phyloP scores from a whole-genome alignment of 345 rosid species.

The Noccaea caerulescens region DNA sequence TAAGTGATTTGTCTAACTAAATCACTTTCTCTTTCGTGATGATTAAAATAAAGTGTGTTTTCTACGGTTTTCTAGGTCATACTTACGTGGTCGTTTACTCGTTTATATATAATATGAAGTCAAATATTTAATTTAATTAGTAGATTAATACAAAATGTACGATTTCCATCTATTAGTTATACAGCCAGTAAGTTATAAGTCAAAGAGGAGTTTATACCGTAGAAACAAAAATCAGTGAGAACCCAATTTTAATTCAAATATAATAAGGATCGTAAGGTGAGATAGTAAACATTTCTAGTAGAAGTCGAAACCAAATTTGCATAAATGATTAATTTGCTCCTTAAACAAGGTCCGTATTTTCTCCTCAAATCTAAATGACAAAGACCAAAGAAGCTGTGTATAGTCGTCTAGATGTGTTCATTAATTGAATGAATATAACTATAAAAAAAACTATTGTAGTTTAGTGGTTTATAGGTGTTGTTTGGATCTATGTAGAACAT shows the following conservation, averaged over 20 bases:
- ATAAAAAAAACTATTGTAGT: neutral
- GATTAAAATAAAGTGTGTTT: slow-evolving; percentile 22
- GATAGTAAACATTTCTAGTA: neutral
- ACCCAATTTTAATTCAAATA: slow-evolving; percentile 9
- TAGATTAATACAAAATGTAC: slow-evolving; percentile 2
- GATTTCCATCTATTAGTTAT: slow-evolving; percentile 18
- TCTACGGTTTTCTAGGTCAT: slow-evolving; percentile 22
- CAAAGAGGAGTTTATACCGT: slow-evolving; percentile 11
- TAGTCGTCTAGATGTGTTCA: neutral
- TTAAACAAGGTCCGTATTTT: slow-evolving; percentile 1
- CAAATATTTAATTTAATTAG: slow-evolving; percentile 17
- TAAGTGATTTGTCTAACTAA: slow-evolving; percentile 18
- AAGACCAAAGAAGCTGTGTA: neutral
- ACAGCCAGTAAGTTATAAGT: slow-evolving; percentile 20
- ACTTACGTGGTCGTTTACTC: slow-evolving; percentile 13
- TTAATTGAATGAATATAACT: neutral
- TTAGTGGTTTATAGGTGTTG: neutral
- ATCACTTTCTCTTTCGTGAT: slow-evolving; percentile 17
- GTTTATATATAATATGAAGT: slow-evolving; percentile 28
- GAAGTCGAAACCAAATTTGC: neutral
- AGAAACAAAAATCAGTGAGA: neutral
- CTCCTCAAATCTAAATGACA: neutral
- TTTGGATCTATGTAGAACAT: slow-evolving; percentile 1
- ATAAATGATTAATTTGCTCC: neutral
- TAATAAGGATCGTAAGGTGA: neutral